Conservation (phyloP, 2,329 filamentous ascomycete genomes). For the Calonectria henricotiae region DNA sequence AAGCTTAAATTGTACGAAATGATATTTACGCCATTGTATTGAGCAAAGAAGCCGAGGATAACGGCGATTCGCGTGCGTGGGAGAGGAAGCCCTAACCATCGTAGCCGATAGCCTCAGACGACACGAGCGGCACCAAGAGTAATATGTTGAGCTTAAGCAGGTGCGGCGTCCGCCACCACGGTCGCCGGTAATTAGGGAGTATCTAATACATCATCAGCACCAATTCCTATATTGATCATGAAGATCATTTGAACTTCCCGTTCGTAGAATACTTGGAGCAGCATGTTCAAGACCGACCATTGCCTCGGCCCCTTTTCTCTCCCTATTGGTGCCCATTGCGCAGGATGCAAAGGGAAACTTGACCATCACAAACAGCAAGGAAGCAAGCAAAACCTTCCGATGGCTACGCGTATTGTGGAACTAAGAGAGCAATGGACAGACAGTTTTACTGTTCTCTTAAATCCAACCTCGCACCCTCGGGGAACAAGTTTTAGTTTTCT, state of each 20-base stretch:
- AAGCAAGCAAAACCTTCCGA: background rate
- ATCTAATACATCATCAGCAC: background rate
- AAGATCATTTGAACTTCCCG: background rate
- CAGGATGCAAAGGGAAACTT: background rate
- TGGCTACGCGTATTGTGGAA: background rate
- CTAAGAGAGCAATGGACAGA: too few species aligned
- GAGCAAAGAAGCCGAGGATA: constrained; percentile 45
- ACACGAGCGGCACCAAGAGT: constrained; percentile 62
- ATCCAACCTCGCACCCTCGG: background rate
- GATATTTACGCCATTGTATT: constrained; percentile 47
- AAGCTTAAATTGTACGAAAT: constrained; percentile 58
- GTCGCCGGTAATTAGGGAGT: constrained; percentile 60
- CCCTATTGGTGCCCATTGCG: constrained; percentile 1
- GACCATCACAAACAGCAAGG: background rate
- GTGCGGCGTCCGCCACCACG: constrained; percentile 63
- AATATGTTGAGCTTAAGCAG: constrained; percentile 63
- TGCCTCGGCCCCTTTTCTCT: constrained; percentile 8
- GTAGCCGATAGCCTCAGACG: constrained; percentile 62
- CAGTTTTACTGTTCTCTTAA: background rate
- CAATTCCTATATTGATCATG: background rate
- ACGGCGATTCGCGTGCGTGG: constrained; percentile 47
- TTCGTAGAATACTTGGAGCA: background rate
- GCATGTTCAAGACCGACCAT: constrained; percentile 7
- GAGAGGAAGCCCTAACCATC: constrained; percentile 56
- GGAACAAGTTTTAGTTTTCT: background rate